Evolutionary conservation across 352 stramenopile genomes (phyloP), one percentile per base, ranked within the genome.

Genomic region (Pythium diclinum): DNA sequence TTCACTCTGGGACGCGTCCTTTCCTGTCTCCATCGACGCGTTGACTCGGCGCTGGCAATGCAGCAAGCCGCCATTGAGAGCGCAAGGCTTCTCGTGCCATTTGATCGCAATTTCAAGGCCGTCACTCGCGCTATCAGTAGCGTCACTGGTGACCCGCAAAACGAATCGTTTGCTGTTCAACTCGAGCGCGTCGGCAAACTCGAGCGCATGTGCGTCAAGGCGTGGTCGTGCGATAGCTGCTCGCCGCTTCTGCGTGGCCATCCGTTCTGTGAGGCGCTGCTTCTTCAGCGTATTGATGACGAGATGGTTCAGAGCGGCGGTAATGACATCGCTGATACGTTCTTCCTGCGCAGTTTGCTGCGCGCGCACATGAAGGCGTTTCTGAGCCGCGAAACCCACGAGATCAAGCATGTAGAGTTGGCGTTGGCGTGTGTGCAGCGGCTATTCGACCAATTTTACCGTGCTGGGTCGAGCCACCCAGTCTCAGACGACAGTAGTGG

Each of bases 171-270:
- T 47, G 44, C 52, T 8, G 63, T 33, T 14, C 76, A 71, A 11
- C 67, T 89, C 0, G 73, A 79, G 32, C 78, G 77, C 3, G 47
- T 87, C 0, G 52, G 72, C 16, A 91, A 89, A 54, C 76, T 91
- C 6, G 79, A 91, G 44, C 75, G 82, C 16, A 81, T 89, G 75
- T 81, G 78, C 21, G 46, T 88, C 11, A 85, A 84, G 21, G 79
- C 82, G 0, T 89, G 79, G 82, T 34, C 61, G 7, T 80, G 65
- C 21, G 69, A 86, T 44, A 91, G 79, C 54, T 59, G 88, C 14
- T 61, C 82, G 0, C 17, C 61, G 10, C 46, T 30, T 8, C 59
- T 85, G 17, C 56, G 62, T 32, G 81, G 77, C 1, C 67, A 77
- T n/a, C 61, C 81, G 25, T 85, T 83, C 61, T 65, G 62, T 32